Evolutionary conservation across 2,329 filamentous ascomycete species (phyloP), one percentile per base, ranked within the genome.

Genomic region (Camillea tinctor): DNA sequence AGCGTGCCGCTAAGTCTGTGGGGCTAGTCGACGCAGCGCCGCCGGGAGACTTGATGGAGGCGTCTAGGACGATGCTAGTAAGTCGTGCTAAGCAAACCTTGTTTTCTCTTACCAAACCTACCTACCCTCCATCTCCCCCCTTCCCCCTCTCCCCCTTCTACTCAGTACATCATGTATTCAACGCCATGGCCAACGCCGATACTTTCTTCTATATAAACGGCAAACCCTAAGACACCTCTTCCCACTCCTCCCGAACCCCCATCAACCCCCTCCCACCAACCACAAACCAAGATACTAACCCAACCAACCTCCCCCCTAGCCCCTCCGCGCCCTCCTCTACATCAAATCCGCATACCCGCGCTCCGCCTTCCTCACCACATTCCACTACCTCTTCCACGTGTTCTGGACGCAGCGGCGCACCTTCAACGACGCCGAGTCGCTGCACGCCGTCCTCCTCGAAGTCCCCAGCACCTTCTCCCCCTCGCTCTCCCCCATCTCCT

Each of bases 301-400:
- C 15, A 11, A 58, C 40, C n/a, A 40, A 19, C 21, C 6, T 52
- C 60, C 58, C 40, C 24, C 4, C 24, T 20, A 66, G 62, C 85
- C 89, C 1, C 84, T 90, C 70, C 84, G 90, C 59, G 85, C 84
- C 51, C 78, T 93, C 57, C 84, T 85, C 66, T 86, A 84, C 74
- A 82, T 92, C 72, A 91, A 90, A 70, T 75, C 78, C n/a, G 72
- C 77, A 54, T 84, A 84, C 70, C 73, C 85, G 0, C 57, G 68
- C 4, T 67, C 77, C 0, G 77, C 72, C 1, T 89, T 85, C 67
- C 78, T 86, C 58, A 74, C 80, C 1, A 73, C 82, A 8, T 83
- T 88, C 64, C 75, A 80, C 51, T 76, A 81, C 55, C 72, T 90
- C 19, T 88, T 87, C 71, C 72, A 81, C 62, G 77, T 76, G 55